Conservation (phyloP, 2,329 filamentous ascomycete species). For the Gyromitra esculenta region DNA sequence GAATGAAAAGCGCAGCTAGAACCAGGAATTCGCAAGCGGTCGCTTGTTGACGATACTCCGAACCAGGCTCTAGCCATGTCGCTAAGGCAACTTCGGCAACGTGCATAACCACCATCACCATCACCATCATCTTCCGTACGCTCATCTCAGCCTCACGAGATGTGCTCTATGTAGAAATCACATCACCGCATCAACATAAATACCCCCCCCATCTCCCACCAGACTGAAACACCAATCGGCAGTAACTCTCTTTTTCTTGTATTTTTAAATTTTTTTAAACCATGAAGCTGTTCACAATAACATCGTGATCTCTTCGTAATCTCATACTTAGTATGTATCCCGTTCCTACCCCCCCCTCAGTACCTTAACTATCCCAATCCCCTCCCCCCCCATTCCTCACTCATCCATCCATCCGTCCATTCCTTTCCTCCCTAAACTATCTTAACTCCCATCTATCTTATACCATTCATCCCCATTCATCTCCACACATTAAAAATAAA, state of each 20-base stretch:
- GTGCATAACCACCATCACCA: background rate
- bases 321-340: constrained; percentile 46
- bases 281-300: constrained; percentile 35
- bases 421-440: background rate
- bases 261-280: constrained; percentile 22
- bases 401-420: background rate
- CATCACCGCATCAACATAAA: constrained; percentile 1
- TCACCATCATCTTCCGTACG: background rate
- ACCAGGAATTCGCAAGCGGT: background rate
- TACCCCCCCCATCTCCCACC: background rate
- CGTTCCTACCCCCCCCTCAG: background rate
- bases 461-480: constrained; percentile 20
- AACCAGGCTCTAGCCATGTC: background rate
- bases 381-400: background rate
- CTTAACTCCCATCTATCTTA: background rate
- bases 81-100: constrained; percentile 1
- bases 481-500: constrained; percentile 10
- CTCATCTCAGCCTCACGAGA: background rate
- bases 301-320: constrained; percentile 42
- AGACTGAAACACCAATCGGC: background rate
- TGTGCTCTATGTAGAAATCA: background rate
- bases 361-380: background rate
- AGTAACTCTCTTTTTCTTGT: background rate
- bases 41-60: background rate
- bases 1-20: background rate